A percentile compares a stretch with the other conserved stretches of the same genome.
These are phyloP conservation scores for Fusarium sp. DNA, from an alignment of 2,329 filamentous ascomycete genomes.

Conservation along the genomic window DNA sequence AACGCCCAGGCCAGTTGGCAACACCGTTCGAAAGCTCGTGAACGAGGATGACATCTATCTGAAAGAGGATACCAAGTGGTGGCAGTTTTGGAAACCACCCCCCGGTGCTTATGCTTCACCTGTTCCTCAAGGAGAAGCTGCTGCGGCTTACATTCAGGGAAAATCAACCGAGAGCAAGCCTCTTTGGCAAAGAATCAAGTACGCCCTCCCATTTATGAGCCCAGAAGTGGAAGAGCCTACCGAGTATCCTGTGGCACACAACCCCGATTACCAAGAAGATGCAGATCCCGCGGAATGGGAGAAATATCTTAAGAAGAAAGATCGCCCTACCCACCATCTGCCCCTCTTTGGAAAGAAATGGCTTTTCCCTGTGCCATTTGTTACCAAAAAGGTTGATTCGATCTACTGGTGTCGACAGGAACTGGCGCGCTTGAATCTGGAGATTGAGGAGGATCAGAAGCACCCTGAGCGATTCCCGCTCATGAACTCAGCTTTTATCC, in stretches of 20 bases:
- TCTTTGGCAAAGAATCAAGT: slow-evolving; percentile 61
- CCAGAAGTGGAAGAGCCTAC: slow-evolving; percentile 48
- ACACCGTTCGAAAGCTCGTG: accelerated
- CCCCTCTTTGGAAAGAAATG: slow-evolving; percentile 70
- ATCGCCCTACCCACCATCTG: slow-evolving; percentile 86
- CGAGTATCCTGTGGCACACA: slow-evolving; percentile 71
- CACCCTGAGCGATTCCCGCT: slow-evolving; percentile 86
- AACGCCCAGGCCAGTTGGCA: not conserved
- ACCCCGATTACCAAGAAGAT: slow-evolving; percentile 65
- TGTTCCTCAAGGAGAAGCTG: slow-evolving; percentile 65
- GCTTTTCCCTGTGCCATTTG: slow-evolving; percentile 79
- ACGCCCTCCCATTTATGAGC: slow-evolving; percentile 59
- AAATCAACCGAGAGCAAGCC: slow-evolving; percentile 56
- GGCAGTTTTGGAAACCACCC: slow-evolving; percentile 72
- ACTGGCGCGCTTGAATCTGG: slow-evolving; percentile 85
- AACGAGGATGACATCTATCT: accelerated
- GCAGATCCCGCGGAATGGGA: slow-evolving; percentile 78
- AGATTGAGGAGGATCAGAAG: slow-evolving; percentile 91
- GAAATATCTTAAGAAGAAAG: slow-evolving; percentile 80
- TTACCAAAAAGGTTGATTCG: slow-evolving; percentile 92
- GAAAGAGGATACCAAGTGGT: slow-evolving; percentile 61
- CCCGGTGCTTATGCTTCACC: slow-evolving; percentile 69
- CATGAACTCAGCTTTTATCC: slow-evolving; percentile 97
- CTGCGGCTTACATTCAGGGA: slow-evolving; percentile 46
- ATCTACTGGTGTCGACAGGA: slow-evolving; percentile 92